A percentile compares a stretch with the other conserved stretches of the same genome.
phyloP scores from a whole-genome alignment of 495 filamentous ascomycete species.

The Elaphomyces granulatus region DNA sequence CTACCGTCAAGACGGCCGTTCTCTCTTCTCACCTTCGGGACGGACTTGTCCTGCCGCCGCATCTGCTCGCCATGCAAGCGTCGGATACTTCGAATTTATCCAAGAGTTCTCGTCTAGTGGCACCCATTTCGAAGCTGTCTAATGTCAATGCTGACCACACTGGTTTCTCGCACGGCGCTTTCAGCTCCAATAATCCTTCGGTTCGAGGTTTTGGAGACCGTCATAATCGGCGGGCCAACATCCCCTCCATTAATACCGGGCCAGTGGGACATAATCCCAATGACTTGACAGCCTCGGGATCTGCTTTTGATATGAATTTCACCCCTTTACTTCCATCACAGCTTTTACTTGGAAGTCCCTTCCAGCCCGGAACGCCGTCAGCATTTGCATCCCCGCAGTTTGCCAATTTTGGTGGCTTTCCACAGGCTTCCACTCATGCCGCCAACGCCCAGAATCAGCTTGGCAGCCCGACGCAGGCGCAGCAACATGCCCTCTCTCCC shows the following conservation, averaged over 20 bases:
- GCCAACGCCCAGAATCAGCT: conserved; percentile 42
- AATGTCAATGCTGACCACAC: conserved; percentile 52
- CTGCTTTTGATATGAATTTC: conserved; percentile 94
- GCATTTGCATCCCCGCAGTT: conserved; percentile 87
- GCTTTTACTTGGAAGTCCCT: conserved; percentile 87
- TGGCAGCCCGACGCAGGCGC: conserved; percentile 46
- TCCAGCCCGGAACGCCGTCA: conserved; percentile 85
- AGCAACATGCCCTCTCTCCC: conserved; percentile 50
- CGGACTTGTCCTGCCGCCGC: conserved; percentile 58
- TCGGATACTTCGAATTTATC: conserved; percentile 46
- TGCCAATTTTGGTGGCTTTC: conserved; percentile 63
- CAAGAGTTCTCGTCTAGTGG: conserved; percentile 36
- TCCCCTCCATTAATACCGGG: conserved; percentile 84
- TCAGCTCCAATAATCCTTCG: conserved; percentile 56
- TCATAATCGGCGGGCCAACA: conserved; percentile 68
- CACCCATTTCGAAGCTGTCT: conserved; percentile 57
- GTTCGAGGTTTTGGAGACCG: conserved; percentile 67
- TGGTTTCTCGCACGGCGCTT: conserved; percentile 84
- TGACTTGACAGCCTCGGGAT: conserved; percentile 77
- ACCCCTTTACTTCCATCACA: conserved; percentile 90
- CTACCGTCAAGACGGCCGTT: conserved; percentile 50
- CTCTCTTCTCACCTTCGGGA: conserved; percentile 54
- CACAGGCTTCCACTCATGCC: conserved; percentile 46
- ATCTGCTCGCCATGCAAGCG: conserved; percentile 80
- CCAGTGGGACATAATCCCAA: conserved; percentile 40